Evolutionary conservation across 208 protist genomes (phyloP).

Genomic region (Trypanosoma boissoni): DNA sequence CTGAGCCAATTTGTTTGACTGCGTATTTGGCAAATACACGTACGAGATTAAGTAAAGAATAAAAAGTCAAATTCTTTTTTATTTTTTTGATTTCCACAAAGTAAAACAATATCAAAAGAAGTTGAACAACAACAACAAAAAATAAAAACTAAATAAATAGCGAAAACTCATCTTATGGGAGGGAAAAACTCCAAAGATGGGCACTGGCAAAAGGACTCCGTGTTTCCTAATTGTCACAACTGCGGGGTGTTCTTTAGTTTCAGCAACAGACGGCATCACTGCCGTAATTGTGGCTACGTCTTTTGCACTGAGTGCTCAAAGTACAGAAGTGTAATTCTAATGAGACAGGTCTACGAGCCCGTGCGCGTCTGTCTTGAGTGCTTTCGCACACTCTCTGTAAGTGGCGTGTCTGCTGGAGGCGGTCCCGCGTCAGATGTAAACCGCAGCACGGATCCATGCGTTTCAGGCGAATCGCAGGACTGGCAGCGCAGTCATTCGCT

Average conservation of each 20-base stretch:
- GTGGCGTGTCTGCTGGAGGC: no score
- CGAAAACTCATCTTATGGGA: constrained; percentile 31
- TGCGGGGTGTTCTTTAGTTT: constrained; percentile 74
- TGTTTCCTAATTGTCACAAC: constrained; percentile 68
- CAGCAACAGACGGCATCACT: constrained; percentile 89
- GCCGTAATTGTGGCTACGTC: constrained; percentile 91
- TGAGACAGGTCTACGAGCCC: constrained; percentile 38
- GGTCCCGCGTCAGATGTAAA: no score
- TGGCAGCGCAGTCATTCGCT: not conserved
- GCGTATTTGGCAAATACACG: no score
- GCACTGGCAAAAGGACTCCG: constrained; percentile 87
- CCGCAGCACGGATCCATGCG: no score
- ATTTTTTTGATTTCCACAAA: no score
- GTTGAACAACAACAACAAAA: not conserved
- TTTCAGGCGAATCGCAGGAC: not conserved
- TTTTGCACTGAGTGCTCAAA: constrained; percentile 88
- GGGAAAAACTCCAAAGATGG: constrained; percentile 50
- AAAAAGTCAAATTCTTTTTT: no score
- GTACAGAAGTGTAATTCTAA: constrained; percentile 45
- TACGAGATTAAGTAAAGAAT: no score
- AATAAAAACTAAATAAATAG: constrained; percentile 6
- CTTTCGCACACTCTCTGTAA: constrained; percentile 36
- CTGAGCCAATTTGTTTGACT: no score
- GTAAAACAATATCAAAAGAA: no score
- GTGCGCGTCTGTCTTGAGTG: constrained; percentile 78